Base-by-base conservation (phyloP, 805 yeast genomes). In the Jamesozyma gamospora region DNA sequence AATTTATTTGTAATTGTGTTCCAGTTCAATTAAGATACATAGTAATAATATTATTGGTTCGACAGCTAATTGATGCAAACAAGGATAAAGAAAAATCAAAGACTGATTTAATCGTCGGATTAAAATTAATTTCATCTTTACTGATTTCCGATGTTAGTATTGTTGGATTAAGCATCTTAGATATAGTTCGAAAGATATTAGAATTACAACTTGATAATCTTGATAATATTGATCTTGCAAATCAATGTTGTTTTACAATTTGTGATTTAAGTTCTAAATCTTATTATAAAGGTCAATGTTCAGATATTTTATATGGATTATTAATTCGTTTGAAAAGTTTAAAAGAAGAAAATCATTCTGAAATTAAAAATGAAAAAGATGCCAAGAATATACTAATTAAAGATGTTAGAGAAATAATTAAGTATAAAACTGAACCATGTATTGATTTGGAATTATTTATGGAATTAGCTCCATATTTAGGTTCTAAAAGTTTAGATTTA, bases 161-260 rank as follows among this genome's bases (percentile, higher is more conserved):
- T 70, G 80, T 87, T 45, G 96, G 96, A 0, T 65, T 92, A 34
- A 82, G 95, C 10, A 82, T 87, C 5, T 68, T 86, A 29, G 97
- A 88, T 56, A 72, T 83, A 29, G 69, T 82, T 55, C 75, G 78
- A 44, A 75, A 71, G 41, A 53, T 82, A 6, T 58, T 82, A 32
- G 55, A 60, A 10, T 65, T 75, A 35, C 83, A 81, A 50, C 14
- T 58, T 10, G 50, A 54, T 2, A 52, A 62, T 8, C 39, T 48
- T 4, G 40, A 47, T 5, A 42, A 54, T 8, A 36, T 30, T 30
- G 43, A 61, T 37, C 47, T 72, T 53, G 51, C 72, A 51, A 34
- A 52, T 35, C 58, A 71, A 50, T 78, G 77, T 49, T 62, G 77
- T 1, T 63, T 64, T 17, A 74, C 87, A 19, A 73, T 88, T 40